Base-by-base conservation (phyloP, 352 stramenopile genomes). In the Phytophthora citrophthora region DNA sequence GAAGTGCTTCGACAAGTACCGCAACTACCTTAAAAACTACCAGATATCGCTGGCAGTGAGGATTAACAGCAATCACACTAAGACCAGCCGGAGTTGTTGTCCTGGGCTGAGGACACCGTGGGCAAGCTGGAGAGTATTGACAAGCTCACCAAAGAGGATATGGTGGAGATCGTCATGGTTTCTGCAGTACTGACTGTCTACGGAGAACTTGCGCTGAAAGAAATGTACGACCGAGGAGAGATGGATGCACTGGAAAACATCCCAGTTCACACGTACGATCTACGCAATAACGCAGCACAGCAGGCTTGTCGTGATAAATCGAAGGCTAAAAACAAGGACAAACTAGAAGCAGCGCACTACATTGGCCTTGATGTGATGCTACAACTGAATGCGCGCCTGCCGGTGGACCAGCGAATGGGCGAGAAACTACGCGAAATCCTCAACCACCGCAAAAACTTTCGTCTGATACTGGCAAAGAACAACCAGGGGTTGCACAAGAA, bases 361-460 rank as follows among this genome's bases (percentile, higher is more conserved):
- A 70, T 79, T 31, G 74, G 74, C 41, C 61, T 82, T 9, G 70
- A 82, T 24, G 74, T 82, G 31, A 82, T 82, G 74, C 61, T 79
- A 31, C 71, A 64, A 5, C 68, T 82, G 4, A 82, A 82, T 50
- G 70, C 76, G 20, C 61, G 66, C 2, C 59, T 82, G 20, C 56
- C 70, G 16, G 63, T 77, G 6, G 67, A 62, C 32, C 61, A 74
- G 15, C 70, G 74, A 2, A 70, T 82, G 44, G 70, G 74, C 10
- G 68, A 79, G 15, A 70, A 82, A 41, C 38, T 82, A 55, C 67
- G 68, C 26, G 62, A 68, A 46, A 79, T 82, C 32, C 68, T 82
- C 39, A 82, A 82, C 24, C 58, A 75, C 51, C 60, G 70, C 16
- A 75, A 60, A n/a, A 82, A 82, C 51, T 56, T 82, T 24, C 70